Base-by-base conservation (phyloP, 805 yeast genomes). In the Priceomyces fermenticarens region DNA sequence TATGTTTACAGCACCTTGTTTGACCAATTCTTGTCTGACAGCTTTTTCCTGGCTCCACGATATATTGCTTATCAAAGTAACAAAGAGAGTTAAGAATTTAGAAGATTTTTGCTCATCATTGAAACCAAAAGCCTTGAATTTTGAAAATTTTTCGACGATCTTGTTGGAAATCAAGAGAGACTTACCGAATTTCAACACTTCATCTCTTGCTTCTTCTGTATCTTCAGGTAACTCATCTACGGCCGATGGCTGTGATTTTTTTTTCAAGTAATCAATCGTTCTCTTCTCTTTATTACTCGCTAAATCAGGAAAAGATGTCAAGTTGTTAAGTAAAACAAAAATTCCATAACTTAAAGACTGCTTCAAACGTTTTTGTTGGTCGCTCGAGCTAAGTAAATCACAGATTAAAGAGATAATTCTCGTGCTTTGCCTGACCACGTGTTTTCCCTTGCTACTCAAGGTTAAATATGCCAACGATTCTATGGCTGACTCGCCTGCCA, bases 381-480 rank as follows among this genome's bases (percentile, higher is more conserved):
- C 15, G n/a, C 28, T 28, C 23, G 38, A 28, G 32, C 36, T 13
- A 15, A 43, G 43, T 15, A 25, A 39, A 16, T 28, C 35, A 35
- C 3, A 54, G 4, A 72, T 30, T 4, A 38, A 36, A 3, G 55
- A 55, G 10, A 70, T 52, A 3, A 65, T 48, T 12, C 42, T 46
- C n/a, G 55, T 56, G 44, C 71, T 66, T n/a, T 43, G 36, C 47
- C 80, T 56, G 6, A 76, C 16, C n/a, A 38, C 26, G 10, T 54
- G 50, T 39, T 65, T 66, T 4, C 68, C 49, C 3, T 55, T 42
- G 9, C 57, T 45, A 41, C 66, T 69, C 29, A 75, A 55, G 3
- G 72, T 67, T n/a, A 78, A 51, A 41, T 75, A 77, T 5, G 81
- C 77, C 30, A 78, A 52, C 1, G 75, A 78, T 55, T 78, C 83